phyloP scores from a whole-genome alignment of 2,329 filamentous ascomycete species.

The Aspergillus puulaauensis region DNA sequence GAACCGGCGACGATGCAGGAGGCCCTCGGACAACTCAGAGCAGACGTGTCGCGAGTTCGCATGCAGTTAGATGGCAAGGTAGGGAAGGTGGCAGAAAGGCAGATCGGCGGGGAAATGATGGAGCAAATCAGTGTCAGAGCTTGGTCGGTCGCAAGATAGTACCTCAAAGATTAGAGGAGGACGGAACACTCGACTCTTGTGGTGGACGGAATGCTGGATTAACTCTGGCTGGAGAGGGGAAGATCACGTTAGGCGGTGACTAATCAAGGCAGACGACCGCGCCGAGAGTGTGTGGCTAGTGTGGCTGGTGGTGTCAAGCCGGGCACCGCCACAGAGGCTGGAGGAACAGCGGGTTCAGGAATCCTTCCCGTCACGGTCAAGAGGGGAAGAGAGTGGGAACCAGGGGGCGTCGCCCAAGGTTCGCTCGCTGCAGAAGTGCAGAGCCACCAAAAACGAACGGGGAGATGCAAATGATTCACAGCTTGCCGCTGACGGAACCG shows the following conservation, averaged over 20 bases:
- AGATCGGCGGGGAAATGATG: conserved; percentile 30
- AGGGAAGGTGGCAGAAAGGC: conserved; percentile 29
- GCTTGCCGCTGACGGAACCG: conserved; percentile 21
- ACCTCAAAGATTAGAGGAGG: conserved; percentile 9
- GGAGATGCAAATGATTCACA: conserved; percentile 20
- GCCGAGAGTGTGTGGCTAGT: conserved; percentile 13
- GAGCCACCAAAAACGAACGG: conserved; percentile 8
- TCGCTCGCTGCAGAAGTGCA: conserved; percentile 19
- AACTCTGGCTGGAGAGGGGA: conserved; percentile 18
- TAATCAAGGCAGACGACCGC: background rate
- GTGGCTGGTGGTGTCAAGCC: conserved; percentile 12
- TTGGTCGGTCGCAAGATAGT: conserved; percentile 16
- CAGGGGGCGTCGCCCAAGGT: conserved; percentile 15
- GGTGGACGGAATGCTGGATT: conserved; percentile 13
- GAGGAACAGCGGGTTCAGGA: background rate
- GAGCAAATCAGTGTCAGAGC: conserved; percentile 27
- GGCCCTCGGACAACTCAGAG: conserved; percentile 22
- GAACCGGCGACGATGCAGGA: conserved; percentile 20
- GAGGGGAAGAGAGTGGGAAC: background rate
- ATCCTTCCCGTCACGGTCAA: background rate
- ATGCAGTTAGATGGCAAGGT: conserved; percentile 30
- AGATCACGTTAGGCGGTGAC: conserved; percentile 25
- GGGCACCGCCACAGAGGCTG: conserved; percentile 22
- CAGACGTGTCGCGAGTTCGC: conserved; percentile 23
- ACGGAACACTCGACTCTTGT: conserved; percentile 16